Base-by-base conservation (phyloP, 179 eudicot species). In the Beta corolliflora region DNA sequence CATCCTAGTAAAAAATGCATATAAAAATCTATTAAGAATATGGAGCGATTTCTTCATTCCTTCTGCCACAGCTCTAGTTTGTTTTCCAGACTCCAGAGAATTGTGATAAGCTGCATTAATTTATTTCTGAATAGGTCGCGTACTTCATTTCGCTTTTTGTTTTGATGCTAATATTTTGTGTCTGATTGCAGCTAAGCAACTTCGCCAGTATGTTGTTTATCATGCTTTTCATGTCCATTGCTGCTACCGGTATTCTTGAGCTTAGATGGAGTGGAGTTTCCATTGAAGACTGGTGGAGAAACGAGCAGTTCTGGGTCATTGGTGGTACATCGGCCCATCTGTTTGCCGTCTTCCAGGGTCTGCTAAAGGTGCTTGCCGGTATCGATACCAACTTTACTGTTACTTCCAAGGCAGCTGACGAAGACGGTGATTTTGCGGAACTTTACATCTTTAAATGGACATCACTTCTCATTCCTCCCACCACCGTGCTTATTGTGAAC, bases 271-370 rank as follows among this genome's bases (percentile, higher is more conserved):
- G 97, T 72, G 94, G 94, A 64, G 94, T 94, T 18, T 82, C 91
- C 44, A 87, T 94, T 2, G 97, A 94, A 50, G 98, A 92, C 85
- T 92, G 93, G 98, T 94, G 98, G 98, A 90, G 96, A 84, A 93
- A 93, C 81, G 98, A 93, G 58, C 98, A 92, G 84, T 93, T 91
- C 59, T 94, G 98, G 98, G 98, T 92, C 84, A 94, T 94, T 48
- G 98, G 93, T 71, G 98, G 98, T 7, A 89, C 92, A 13, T 94
- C 98, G 3, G 92, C 98, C 60, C 98, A 94, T 83, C 90, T 92
- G 8, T 89, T 94, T 59, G 98, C 98, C 2, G 93, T 94, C 71
- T 91, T 94, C 88, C 98, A 92, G 81, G 98, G 98, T 63, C 84
- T 94, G 48, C 64, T 94, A 18, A 92, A 94, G 83, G 94, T 94